Conservation (phyloP, 2,329 filamentous ascomycete genomes). For the Alternaria sp. region DNA sequence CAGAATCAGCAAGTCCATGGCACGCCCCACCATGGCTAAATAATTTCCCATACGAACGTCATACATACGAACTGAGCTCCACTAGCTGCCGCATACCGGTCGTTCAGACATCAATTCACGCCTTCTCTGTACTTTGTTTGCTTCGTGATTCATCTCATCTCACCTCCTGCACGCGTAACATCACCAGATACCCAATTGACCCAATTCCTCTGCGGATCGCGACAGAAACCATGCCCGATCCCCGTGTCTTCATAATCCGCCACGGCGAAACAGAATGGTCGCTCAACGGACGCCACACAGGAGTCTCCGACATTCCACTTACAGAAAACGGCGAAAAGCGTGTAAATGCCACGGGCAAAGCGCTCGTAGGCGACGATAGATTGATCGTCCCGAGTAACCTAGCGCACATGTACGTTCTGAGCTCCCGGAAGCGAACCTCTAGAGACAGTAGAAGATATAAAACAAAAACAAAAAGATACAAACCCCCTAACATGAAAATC, state of each 20-base stretch:
- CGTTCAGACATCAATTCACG: neutral
- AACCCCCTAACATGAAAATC: neutral
- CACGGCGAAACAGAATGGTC: constrained; percentile 98
- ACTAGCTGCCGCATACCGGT: constrained; percentile 12
- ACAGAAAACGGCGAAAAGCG: constrained; percentile 74
- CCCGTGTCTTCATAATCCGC: constrained; percentile 66
- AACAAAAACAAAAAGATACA: neutral
- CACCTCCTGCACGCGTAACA: neutral
- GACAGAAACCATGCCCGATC: constrained; percentile 51
- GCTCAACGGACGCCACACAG: constrained; percentile 79
- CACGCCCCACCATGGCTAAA: constrained; percentile 33
- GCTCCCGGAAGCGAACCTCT: neutral
- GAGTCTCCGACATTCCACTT: constrained; percentile 83
- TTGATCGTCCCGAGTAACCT: constrained; percentile 84
- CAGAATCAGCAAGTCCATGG: constrained; percentile 8
- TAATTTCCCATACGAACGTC: constrained; percentile 20
- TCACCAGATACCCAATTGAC: neutral
- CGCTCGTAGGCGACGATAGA: constrained; percentile 82
- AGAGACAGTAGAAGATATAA: too few species aligned
- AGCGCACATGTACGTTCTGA: constrained; percentile 73
- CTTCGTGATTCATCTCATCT: neutral
- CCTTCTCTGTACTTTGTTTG: neutral
- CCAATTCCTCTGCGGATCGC: neutral
- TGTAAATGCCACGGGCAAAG: constrained; percentile 73
- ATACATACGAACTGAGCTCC: constrained; percentile 19